Conservation (phyloP, 495 filamentous ascomycete genomes). For the Talaromyces trachyspermus region DNA sequence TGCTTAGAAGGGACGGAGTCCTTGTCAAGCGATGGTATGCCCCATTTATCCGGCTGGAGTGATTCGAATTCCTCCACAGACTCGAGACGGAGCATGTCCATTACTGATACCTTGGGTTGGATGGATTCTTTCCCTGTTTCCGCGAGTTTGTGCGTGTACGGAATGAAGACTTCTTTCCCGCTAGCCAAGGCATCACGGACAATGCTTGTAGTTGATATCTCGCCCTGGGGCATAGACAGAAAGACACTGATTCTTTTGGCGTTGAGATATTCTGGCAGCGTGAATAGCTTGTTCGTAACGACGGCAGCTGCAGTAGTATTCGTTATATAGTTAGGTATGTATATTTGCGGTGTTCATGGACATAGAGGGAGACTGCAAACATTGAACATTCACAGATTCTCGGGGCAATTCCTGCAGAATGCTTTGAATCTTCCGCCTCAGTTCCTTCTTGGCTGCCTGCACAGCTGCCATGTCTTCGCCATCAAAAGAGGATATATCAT, state of each 20-base stretch:
- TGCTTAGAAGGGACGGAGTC: constrained; percentile 54
- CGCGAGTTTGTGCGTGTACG: constrained; percentile 69
- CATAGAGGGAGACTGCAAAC: constrained; percentile 37
- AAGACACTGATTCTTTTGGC: constrained; percentile 77
- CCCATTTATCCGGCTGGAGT: constrained; percentile 75
- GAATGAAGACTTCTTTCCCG: constrained; percentile 85
- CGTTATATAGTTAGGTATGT: background rate
- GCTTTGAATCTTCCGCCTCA: constrained; percentile 61
- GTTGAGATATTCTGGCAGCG: constrained; percentile 56
- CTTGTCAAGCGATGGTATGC: constrained; percentile 71
- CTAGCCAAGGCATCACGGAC: constrained; percentile 68
- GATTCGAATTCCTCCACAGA: constrained; percentile 68
- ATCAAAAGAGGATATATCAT: constrained; percentile 3
- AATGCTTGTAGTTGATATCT: constrained; percentile 73
- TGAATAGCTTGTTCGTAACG: constrained; percentile 51
- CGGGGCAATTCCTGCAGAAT: constrained; percentile 48
- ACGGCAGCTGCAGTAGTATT: constrained; percentile 40
- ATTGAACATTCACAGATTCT: constrained; percentile 56
- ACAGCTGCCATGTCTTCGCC: constrained; percentile 39
- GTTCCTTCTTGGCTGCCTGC: constrained; percentile 62
- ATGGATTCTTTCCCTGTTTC: constrained; percentile 19
- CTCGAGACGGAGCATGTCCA: constrained; percentile 86
- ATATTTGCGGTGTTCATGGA: background rate
- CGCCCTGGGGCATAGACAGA: constrained; percentile 81
- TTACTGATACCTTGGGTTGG: constrained; percentile 51